Evolutionary conservation across 2,329 filamentous ascomycete species (phyloP), one percentile per base, ranked within the genome.

Genomic region (Emydomyces testavorans): DNA sequence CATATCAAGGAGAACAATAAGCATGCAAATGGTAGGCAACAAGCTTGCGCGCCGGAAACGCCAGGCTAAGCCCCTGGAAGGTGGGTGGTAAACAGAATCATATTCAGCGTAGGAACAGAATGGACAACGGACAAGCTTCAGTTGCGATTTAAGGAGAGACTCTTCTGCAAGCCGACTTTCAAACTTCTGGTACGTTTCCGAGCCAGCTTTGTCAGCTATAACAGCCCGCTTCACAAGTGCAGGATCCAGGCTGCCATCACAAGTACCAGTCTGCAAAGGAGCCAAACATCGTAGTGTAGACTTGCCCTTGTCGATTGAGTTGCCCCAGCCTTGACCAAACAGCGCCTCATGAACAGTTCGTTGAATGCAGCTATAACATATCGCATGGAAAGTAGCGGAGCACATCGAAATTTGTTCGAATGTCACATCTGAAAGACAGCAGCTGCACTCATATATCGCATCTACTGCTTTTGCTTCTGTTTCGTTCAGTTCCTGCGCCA

Each of bases 81-180:
- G 65, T 32, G 79, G 80, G 18, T 82, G 70, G 60, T 85, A 85
- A 15, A 83, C 69, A 48, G 85, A 82, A 63, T 95, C 87, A 21
- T 88, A 74, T 69, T 96, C 92, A 26, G 87, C 87, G 60, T 96
- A 98, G 55, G 75, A 75, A 71, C 90, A 98, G 61, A 93, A 95
- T 0, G 89, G 88, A 58, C 92, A 96, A 32, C 82, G 80, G 40
- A 92, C 74, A 1, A 96, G 75, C 2, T 84, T 82, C 5, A 94
- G 67, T 18, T 79, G 76, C 20, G 83, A 85, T 48, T 83, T 80
- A 21, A 84, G 66, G 1, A 98, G 74, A 16, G 74, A 79, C 56
- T 94, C 85, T 50, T 83, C 82, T 2, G 84, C 82, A 20, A 93
- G 73, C 24, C 87, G 80, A 55, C 85, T 80, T 60, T 94, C 83